Percentiles rank a stretch among this genome's conserved stretches.
Conservation (phyloP, 2,329 filamentous ascomycete genomes). For the Polytolypa hystricis region DNA sequence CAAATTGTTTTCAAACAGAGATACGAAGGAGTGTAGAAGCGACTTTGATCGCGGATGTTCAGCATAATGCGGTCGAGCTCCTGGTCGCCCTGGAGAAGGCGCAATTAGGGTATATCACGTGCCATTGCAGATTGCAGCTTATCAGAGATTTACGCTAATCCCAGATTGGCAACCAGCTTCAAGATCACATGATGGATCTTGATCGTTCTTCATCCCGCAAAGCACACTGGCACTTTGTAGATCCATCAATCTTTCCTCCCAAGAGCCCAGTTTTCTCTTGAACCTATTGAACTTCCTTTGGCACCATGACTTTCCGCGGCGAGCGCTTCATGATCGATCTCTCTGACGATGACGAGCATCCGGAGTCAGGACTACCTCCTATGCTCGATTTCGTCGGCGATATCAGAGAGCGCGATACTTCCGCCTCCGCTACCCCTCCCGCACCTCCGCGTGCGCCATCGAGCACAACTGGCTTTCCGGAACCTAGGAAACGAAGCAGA, state of each 20-base stretch:
- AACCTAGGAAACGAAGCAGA: constrained; percentile 64
- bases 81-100: constrained; percentile 64
- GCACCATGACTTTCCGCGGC: constrained; percentile 42
- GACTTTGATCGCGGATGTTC: constrained; percentile 77
- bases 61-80: constrained; percentile 70
- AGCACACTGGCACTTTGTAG: too few species aligned
- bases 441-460: constrained; percentile 48
- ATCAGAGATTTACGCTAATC: background rate
- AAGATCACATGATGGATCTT: too few species aligned
- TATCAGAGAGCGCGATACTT: constrained; percentile 62
- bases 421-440: constrained; percentile 26
- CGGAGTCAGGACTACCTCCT: constrained; percentile 20
- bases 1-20: too few species aligned
- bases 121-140: too few species aligned
- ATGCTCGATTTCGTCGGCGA: constrained; percentile 51
- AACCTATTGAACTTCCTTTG: background rate
- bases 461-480: constrained; percentile 69
- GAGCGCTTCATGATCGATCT: constrained; percentile 52
- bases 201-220: too few species aligned
- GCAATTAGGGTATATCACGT: too few species aligned
- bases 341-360: constrained; percentile 42
- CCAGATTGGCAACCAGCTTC: background rate
- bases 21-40: too few species aligned
- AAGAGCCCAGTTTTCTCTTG: too few species aligned
- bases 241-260: too few species aligned